Conservation (phyloP, 2,329 filamentous ascomycete genomes). For the Cladosporium sp. region DNA sequence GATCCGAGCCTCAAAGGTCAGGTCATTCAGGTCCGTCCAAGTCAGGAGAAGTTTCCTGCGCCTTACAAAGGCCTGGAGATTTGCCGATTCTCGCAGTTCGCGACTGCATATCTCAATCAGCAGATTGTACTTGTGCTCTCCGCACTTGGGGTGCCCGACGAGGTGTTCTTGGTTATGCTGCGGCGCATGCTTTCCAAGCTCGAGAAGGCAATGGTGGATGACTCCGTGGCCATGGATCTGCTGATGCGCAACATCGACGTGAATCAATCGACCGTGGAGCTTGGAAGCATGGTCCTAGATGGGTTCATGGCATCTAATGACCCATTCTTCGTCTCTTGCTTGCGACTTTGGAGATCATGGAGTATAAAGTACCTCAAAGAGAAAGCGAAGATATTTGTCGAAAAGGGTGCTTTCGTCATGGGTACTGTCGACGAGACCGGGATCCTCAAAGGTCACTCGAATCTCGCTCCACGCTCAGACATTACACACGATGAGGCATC, state of each 20-base stretch:
- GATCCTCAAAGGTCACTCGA: slow-evolving; percentile 66
- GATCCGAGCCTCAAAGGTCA: slow-evolving; percentile 59
- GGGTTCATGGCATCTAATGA: slow-evolving; percentile 73
- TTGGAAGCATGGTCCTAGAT: slow-evolving; percentile 72
- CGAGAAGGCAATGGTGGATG: slow-evolving; percentile 64
- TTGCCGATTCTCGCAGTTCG: slow-evolving; percentile 72
- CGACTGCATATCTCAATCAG: slow-evolving; percentile 77
- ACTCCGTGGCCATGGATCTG: slow-evolving; percentile 60
- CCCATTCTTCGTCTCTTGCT: slow-evolving; percentile 74
- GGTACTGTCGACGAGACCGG: slow-evolving; percentile 84
- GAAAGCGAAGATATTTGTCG: slow-evolving; percentile 79
- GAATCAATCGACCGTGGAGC: slow-evolving; percentile 70
- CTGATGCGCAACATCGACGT: slow-evolving; percentile 76
- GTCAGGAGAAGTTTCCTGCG: slow-evolving; percentile 81
- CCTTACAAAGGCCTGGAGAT: slow-evolving; percentile 73
- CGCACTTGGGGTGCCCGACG: slow-evolving; percentile 65
- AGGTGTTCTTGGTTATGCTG: slow-evolving; percentile 65
- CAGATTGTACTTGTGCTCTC: slow-evolving; percentile 87
- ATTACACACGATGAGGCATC: slow-evolving; percentile 43
- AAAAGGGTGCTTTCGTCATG: slow-evolving; percentile 79
- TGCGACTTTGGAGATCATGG: slow-evolving; percentile 85
- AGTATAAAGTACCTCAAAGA: slow-evolving; percentile 87
- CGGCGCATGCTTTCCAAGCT: slow-evolving; percentile 64
- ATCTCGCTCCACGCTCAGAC: slow-evolving; percentile 36
- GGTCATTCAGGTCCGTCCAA: slow-evolving; percentile 74